Evolutionary conservation across 2,329 filamentous ascomycete genomes (phyloP).

Genomic region (Chrysoporthe cubensis): DNA sequence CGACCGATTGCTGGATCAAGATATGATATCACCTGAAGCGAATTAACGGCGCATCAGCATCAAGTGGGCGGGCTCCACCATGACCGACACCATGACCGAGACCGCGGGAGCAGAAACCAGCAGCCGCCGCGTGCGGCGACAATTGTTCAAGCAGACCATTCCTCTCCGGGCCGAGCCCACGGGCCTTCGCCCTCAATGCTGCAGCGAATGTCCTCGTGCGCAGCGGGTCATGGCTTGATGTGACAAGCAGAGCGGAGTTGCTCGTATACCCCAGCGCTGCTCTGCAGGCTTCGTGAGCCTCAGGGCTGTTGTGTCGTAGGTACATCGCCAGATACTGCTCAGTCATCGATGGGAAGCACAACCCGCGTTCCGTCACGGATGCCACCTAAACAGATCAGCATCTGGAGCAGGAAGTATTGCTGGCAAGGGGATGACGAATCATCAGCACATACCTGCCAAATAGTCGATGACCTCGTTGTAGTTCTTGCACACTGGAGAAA

Average conservation of each 20-base stretch:
- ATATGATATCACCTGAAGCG: slow-evolving; percentile 9
- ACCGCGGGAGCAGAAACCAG: slow-evolving; percentile 5
- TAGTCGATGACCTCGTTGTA: slow-evolving; percentile 33
- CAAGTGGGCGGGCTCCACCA: slow-evolving; percentile 11
- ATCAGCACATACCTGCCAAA: slow-evolving; percentile 31
- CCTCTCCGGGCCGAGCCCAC: background rate
- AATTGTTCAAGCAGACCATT: background rate
- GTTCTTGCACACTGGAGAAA: slow-evolving; percentile 33
- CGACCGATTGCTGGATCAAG: background rate
- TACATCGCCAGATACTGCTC: background rate
- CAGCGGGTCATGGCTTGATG: background rate
- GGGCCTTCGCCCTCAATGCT: background rate
- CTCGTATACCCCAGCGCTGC: background rate
- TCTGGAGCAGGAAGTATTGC: background rate
- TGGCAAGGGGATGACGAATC: too few relatives aligned
- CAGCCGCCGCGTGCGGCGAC: slow-evolving; percentile 13
- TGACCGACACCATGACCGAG: background rate
- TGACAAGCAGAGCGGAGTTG: background rate
- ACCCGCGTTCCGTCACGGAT: slow-evolving; percentile 24
- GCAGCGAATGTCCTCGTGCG: background rate
- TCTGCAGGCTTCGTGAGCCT: background rate
- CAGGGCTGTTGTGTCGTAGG: background rate
- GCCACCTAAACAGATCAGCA: slow-evolving; percentile 19
- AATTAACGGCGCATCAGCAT: slow-evolving; percentile 4
- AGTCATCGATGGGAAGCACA: slow-evolving; percentile 27